A percentile compares a stretch with the other conserved stretches of the same genome.
phyloP scores from a whole-genome alignment of 1,284 basidiomycete genomes.

The Tetrapyrgos nigripes region DNA sequence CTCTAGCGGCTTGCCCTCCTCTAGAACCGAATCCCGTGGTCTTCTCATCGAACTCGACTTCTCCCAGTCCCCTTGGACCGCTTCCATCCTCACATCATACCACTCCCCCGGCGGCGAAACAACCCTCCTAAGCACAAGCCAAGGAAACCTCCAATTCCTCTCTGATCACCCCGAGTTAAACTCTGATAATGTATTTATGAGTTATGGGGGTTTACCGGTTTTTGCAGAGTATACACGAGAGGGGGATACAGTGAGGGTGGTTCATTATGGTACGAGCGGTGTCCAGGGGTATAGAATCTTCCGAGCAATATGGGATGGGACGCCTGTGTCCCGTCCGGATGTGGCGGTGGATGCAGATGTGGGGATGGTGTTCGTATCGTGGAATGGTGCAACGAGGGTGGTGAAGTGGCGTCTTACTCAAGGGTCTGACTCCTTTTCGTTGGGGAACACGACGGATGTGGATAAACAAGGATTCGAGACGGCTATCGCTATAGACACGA shows the following conservation, averaged over 20 bases:
- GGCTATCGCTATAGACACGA: neutral
- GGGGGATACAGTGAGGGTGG: neutral
- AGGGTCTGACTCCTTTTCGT: neutral
- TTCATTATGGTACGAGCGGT: neutral
- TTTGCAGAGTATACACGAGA: neutral
- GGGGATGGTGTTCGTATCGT: neutral
- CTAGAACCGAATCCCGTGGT: constrained; percentile 7
- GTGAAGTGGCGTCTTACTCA: neutral
- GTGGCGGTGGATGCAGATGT: no score
- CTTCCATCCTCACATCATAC: neutral
- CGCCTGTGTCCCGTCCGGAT: neutral
- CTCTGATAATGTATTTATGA: neutral
- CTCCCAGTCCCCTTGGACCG: neutral
- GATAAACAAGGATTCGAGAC: neutral
- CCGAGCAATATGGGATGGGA: neutral
- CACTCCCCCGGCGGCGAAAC: neutral
- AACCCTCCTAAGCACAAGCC: constrained; percentile 2
- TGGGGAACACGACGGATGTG: neutral
- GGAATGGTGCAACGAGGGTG: constrained; percentile 3
- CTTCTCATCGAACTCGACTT: neutral
- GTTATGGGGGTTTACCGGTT: neutral
- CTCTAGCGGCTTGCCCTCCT: neutral
- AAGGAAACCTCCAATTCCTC: constrained; percentile 8
- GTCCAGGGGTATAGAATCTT: neutral
- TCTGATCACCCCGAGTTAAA: neutral